Evolutionary conservation across 202 grass and related monocot species (phyloP).

Genomic region (Miscanthus sacchariflorus): DNA sequence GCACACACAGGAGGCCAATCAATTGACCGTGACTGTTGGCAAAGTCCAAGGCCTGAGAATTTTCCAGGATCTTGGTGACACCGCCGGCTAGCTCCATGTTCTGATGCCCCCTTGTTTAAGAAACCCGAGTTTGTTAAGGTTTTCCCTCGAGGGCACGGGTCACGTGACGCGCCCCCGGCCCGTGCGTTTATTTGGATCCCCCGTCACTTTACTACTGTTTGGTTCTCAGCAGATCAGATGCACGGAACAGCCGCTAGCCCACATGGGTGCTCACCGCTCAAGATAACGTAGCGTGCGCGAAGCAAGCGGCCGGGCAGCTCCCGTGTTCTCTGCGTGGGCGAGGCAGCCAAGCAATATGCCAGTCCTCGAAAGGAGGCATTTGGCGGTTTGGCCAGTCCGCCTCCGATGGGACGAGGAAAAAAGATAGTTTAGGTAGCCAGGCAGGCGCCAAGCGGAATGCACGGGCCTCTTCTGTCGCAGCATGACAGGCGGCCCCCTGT

Average conservation of each 20-base stretch:
- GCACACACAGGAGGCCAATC: conserved; percentile 37
- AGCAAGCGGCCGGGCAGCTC: conserved; percentile 7
- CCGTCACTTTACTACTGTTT: not conserved
- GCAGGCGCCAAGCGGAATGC: too few species aligned
- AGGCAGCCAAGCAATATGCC: too few species aligned
- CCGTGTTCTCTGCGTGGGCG: conserved; percentile 44
- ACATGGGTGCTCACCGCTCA: not conserved
- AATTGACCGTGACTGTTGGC: conserved; percentile 43
- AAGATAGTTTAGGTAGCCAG: too few species aligned
- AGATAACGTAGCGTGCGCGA: not conserved
- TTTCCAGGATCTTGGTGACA: conserved; percentile 46
- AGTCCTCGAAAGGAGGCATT: too few species aligned
- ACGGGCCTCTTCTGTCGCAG: too few species aligned
- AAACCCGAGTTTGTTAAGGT: not conserved
- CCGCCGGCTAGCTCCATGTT: conserved; percentile 7
- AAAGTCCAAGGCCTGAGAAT: conserved; percentile 38
- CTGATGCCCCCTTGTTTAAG: not conserved
- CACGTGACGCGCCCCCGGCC: not conserved
- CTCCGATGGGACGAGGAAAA: too few species aligned
- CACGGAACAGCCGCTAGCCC: not conserved
- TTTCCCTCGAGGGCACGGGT: not conserved
- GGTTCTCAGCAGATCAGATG: not conserved
- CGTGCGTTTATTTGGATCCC: not conserved
- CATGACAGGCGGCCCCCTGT: too few species aligned
- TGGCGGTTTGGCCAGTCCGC: too few species aligned